These are phyloP conservation scores for Calycina herbarum DNA, from an alignment of 2,329 filamentous ascomycete genomes.

Conservation along the genomic window DNA sequence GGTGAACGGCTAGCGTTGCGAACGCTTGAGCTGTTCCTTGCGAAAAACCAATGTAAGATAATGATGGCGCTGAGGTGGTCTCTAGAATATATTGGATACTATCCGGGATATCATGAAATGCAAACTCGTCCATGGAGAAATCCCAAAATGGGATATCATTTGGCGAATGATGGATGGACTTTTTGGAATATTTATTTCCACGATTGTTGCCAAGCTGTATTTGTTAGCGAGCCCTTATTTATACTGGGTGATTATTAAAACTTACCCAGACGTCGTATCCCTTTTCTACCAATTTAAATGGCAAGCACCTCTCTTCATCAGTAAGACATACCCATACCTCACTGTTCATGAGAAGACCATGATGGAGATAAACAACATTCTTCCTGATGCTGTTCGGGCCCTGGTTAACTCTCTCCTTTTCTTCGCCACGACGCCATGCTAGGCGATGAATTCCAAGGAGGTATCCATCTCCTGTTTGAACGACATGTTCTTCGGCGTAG, in stretches of 20 bases:
- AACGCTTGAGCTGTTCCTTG: slow-evolving; percentile 98
- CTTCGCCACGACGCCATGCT: slow-evolving; percentile 79
- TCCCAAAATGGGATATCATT: slow-evolving; percentile 84
- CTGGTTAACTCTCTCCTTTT: slow-evolving; percentile 74
- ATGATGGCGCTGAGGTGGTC: slow-evolving; percentile 75
- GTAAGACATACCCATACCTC: slow-evolving; percentile 97
- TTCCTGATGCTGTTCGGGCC: slow-evolving; percentile 70
- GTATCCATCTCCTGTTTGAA: slow-evolving; percentile 92
- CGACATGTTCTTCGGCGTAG: slow-evolving; percentile 92
- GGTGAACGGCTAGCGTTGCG: slow-evolving; percentile 88
- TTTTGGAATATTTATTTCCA: slow-evolving; percentile 99
- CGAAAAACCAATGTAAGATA: slow-evolving; percentile 96
- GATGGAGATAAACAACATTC: slow-evolving; percentile 89
- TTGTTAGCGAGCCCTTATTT: slow-evolving; percentile 28
- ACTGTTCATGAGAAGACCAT: slow-evolving; percentile 97
- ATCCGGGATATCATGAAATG: slow-evolving; percentile 95
- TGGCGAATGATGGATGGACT: slow-evolving; percentile 75
- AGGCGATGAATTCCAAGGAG: slow-evolving; percentile 86
- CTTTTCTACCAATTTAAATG: slow-evolving; percentile 83
- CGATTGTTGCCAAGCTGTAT: slow-evolving; percentile 87
- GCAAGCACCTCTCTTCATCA: slow-evolving; percentile 79
- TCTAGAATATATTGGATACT: slow-evolving; percentile 89
- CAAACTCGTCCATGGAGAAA: slow-evolving; percentile 98
- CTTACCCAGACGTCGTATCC: slow-evolving; percentile 94
- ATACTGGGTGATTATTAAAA: slow-evolving; percentile 19